Evolutionary conservation across 2,329 filamentous ascomycete species (phyloP).

Genomic region (Ophiosphaerella narmari): DNA sequence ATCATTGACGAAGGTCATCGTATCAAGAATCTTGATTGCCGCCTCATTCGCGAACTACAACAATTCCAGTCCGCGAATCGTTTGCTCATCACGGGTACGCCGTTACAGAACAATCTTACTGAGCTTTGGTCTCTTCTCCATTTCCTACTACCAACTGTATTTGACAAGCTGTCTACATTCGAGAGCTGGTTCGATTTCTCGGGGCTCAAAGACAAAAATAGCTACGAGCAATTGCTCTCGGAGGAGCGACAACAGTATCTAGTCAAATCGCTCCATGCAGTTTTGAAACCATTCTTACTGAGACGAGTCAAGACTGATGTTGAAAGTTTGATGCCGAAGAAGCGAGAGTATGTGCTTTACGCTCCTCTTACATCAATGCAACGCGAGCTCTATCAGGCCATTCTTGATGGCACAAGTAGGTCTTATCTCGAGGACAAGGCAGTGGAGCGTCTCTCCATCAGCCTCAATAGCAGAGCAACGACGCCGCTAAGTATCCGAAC

Average conservation of each 20-base stretch:
- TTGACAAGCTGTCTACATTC: constrained; percentile 90
- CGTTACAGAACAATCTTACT: constrained; percentile 91
- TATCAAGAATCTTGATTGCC: constrained; percentile 95
- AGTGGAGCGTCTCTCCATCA: constrained; percentile 63
- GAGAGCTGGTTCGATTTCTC: constrained; percentile 98
- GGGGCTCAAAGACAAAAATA: constrained; percentile 81
- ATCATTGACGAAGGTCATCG: constrained; percentile 98
- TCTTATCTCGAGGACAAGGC: constrained; percentile 75
- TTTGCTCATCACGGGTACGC: constrained; percentile 91
- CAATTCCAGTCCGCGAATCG: constrained; percentile 89
- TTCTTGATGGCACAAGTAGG: constrained; percentile 60
- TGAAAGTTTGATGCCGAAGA: constrained; percentile 87
- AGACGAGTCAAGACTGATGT: constrained; percentile 92
- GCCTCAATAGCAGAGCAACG: constrained; percentile 47
- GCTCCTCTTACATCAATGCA: constrained; percentile 91
- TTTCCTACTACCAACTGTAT: constrained; percentile 89
- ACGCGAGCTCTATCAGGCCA: constrained; percentile 85
- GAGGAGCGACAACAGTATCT: constrained; percentile 78
- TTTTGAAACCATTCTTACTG: constrained; percentile 87
- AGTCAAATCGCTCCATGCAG: constrained; percentile 87
- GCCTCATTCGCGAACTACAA: constrained; percentile 84
- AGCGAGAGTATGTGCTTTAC: constrained; percentile 94
- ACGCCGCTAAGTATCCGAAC: constrained; percentile 53
- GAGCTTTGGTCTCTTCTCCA: constrained; percentile 95
- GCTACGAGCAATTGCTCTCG: constrained; percentile 76